Evolutionary conservation across 345 rosid species (phyloP), one percentile per base, ranked within the genome.

Genomic region (Noccaea bulbosa): DNA sequence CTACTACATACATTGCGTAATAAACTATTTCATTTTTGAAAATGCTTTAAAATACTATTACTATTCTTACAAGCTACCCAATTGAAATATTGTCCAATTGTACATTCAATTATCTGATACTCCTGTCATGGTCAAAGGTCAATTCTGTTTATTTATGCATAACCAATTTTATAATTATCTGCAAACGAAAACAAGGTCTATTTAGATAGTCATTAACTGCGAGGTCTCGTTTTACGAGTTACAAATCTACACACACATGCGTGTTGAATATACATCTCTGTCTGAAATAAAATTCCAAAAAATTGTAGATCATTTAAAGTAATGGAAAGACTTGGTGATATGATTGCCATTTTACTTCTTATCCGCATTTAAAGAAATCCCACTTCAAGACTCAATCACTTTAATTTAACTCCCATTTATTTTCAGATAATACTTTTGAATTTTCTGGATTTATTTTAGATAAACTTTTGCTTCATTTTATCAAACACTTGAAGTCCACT

Each of bases 311-410:
- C 43, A 41, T 62, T 46, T 38, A 54, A 53, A 51, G 68, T n/a
- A 68, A 62, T 62, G 70, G 76, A 75, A 62, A 62, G 79, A 75
- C 66, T 46, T 62, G 75, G 16, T 69, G 79, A 75, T 50, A 69
- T 75, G 79, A 75, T 69, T 47, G 75, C 57, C 55, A 62, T 69
- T 55, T 62, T 48, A 69, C 75, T 30, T 75, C 74, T 75, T 69
- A 75, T 75, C 79, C 53, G 69, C 75, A 75, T 80, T 83, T 78
- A 85, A 81, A 82, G 86, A 70, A 78, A 81, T 73, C 65, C 90
- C 87, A 90, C 83, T 90, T 69, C 59, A 72, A 76, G 77, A 84
- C 91, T 87, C 93, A 81, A 87, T 72, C 83, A 76, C 68, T 81
- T 77, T 77, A 69, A 69, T 49, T 62, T 66, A 52, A 38, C 69